Conservation (phyloP, 345 rosid species). For the Hypericum androsaemum region DNA sequence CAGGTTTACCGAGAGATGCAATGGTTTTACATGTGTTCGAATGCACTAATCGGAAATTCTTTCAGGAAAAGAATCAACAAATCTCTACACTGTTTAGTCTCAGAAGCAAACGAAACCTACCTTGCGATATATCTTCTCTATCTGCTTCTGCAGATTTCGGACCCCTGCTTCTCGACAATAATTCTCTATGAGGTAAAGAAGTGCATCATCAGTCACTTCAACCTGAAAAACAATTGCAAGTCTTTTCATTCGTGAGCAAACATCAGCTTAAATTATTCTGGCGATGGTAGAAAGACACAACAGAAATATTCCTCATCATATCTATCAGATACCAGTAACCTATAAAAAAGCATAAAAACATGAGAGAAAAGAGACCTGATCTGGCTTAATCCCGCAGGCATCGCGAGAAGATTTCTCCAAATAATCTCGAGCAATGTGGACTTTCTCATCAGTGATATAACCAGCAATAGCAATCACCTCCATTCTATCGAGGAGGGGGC, state of each 20-base stretch:
- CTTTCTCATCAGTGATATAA: conserved; percentile 94
- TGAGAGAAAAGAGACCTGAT: conserved; percentile 47
- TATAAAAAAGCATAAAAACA: not conserved
- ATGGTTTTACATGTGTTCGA: too few relatives aligned
- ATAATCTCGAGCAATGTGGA: conserved; percentile 96
- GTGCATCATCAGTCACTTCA: conserved; percentile 77
- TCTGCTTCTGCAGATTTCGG: conserved; percentile 97
- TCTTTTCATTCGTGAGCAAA: not conserved
- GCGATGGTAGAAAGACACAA: too few relatives aligned
- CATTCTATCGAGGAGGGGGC: conserved; percentile 96
- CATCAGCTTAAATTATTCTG: not conserved
- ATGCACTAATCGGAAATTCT: too few relatives aligned
- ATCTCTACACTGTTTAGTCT: not conserved
- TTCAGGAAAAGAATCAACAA: not conserved
- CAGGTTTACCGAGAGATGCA: too few relatives aligned
- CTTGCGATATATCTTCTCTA: conserved; percentile 98
- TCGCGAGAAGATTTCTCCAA: conserved; percentile 78
- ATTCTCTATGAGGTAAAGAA: conserved; percentile 80
- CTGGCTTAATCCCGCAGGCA: conserved; percentile 88
- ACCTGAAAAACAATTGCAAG: conserved; percentile 39
- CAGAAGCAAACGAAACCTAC: conserved; percentile 23
- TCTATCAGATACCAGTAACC: not conserved
- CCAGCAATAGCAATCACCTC: conserved; percentile 98
- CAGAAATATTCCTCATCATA: too few relatives aligned
- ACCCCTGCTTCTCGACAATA: conserved; percentile 99